phyloP scores from a whole-genome alignment of 768 basidiomycete genomes.

The Tylopilus plumbeoviolaceoides region DNA sequence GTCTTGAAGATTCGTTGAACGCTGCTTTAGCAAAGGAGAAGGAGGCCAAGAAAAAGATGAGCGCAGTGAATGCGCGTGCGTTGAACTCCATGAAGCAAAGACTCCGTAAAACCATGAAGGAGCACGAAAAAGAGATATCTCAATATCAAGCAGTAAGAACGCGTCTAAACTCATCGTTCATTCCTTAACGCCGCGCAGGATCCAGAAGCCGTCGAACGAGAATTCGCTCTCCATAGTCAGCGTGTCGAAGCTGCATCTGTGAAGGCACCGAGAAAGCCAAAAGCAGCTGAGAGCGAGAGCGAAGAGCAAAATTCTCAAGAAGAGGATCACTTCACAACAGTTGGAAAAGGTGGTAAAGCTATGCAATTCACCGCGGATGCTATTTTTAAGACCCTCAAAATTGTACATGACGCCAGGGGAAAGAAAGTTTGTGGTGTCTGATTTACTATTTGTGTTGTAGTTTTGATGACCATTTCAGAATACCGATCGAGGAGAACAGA shows the following conservation, averaged over 20 bases:
- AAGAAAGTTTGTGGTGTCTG: slow-evolving; percentile 71
- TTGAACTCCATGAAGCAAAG: slow-evolving; percentile 98
- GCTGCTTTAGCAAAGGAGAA: slow-evolving; percentile 80
- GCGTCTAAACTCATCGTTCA: background rate
- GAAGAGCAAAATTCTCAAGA: slow-evolving; percentile 38
- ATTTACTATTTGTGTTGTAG: slow-evolving; percentile 4
- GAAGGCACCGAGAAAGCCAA: slow-evolving; percentile 36
- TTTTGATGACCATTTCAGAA: slow-evolving; percentile 52
- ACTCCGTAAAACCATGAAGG: slow-evolving; percentile 86
- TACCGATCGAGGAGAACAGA: slow-evolving; percentile 94
- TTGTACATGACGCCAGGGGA: slow-evolving; percentile 90
- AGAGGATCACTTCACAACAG: slow-evolving; percentile 79
- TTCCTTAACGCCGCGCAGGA: slow-evolving; percentile 48
- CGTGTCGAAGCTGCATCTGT: slow-evolving; percentile 39
- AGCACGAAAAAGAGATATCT: slow-evolving; percentile 78
- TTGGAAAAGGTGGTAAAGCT: slow-evolving; percentile 85
- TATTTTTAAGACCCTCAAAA: slow-evolving; percentile 89
- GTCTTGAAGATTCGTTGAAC: slow-evolving; percentile 74
- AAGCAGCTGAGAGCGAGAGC: slow-evolving; percentile 31
- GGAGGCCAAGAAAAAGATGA: slow-evolving; percentile 93
- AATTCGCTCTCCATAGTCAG: slow-evolving; percentile 55
- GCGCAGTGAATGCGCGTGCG: slow-evolving; percentile 87
- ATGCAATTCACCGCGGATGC: slow-evolving; percentile 78
- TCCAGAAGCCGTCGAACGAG: slow-evolving; percentile 80
- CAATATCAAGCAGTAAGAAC: slow-evolving; percentile 70